Evolutionary conservation across 2,329 filamentous ascomycete species (phyloP).

Genomic region (Colletotrichum nymphaeae): DNA sequence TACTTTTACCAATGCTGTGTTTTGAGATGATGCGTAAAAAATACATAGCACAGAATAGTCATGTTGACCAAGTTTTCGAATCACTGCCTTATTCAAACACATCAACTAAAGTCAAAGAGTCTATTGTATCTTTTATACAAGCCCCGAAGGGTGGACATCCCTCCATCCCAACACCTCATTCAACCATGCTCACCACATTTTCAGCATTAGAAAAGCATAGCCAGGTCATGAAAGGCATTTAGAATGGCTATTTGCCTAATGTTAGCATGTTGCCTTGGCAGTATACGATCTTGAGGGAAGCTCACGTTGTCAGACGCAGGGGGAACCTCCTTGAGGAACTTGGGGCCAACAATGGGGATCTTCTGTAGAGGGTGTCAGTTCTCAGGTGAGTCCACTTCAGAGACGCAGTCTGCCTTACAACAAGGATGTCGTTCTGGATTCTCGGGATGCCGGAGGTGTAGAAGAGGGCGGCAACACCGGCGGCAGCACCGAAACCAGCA

Average conservation of each 20-base stretch:
- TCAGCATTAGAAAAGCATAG: background rate
- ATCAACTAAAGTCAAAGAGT: constrained; percentile 25
- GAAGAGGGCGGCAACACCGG: constrained; percentile 68
- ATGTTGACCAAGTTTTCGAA: too few species aligned
- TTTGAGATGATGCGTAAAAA: background rate
- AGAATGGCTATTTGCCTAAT: constrained; percentile 49
- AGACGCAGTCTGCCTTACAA: constrained; percentile 51
- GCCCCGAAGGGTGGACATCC: constrained; percentile 12
- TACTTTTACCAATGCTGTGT: background rate
- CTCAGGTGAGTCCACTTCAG: constrained; percentile 38
- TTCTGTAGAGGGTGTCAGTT: constrained; percentile 51
- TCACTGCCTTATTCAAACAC: background rate
- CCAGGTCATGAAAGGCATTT: constrained; percentile 38
- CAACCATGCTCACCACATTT: constrained; percentile 5
- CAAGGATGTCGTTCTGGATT: constrained; percentile 69
- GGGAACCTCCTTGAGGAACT: constrained; percentile 65
- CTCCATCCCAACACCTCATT: constrained; percentile 15
- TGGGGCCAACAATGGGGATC: constrained; percentile 62
- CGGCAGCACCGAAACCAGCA: constrained; percentile 67
- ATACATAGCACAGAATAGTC: too few species aligned
- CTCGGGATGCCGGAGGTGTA: constrained; percentile 71
- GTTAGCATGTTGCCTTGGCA: background rate
- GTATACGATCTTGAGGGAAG: constrained; percentile 31
- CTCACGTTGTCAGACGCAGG: constrained; percentile 71
- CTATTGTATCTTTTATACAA: constrained; percentile 35